phyloP scores from a whole-genome alignment of 108 stramenopile species.

The Cyclotella atomus region DNA sequence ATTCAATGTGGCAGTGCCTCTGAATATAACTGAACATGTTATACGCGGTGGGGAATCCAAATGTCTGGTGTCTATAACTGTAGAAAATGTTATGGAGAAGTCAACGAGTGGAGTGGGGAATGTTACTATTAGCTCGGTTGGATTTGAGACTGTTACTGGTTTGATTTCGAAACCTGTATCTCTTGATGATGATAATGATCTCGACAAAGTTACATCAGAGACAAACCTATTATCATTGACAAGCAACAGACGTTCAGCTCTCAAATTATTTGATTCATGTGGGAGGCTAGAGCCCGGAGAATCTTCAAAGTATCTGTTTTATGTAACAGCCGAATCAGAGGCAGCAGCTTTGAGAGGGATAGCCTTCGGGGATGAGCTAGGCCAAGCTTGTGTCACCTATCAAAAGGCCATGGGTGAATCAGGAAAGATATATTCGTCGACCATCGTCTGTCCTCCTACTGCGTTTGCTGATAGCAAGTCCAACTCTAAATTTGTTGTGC shows the following conservation, averaged over 20 bases:
- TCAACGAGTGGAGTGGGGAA: slow-evolving; percentile 22
- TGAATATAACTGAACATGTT: slow-evolving; percentile 52
- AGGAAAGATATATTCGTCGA: slow-evolving; percentile 61
- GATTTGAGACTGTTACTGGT: slow-evolving; percentile 62
- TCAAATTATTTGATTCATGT: slow-evolving; percentile 61
- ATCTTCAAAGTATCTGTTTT: slow-evolving; percentile 68
- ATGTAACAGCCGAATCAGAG: slow-evolving; percentile 54
- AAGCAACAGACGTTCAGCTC: slow-evolving; percentile 10
- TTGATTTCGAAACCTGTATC: slow-evolving; percentile 54
- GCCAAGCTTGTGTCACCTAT: slow-evolving; percentile 72
- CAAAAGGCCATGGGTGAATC: slow-evolving; percentile 82
- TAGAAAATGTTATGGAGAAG: slow-evolving; percentile 65
- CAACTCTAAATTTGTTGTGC: slow-evolving; percentile 63
- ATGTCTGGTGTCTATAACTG: slow-evolving; percentile 65
- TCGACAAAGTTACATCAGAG: slow-evolving; percentile 8
- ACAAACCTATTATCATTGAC: neutral
- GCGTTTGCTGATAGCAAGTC: slow-evolving; percentile 6
- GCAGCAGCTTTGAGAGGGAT: slow-evolving; percentile 60
- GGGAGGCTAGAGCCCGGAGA: slow-evolving; percentile 71
- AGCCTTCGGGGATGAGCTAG: slow-evolving; percentile 78
- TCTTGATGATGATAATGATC: slow-evolving; percentile 8
- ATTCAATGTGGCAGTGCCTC: slow-evolving; percentile 77
- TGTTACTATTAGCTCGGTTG: slow-evolving; percentile 57
- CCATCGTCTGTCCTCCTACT: slow-evolving; percentile 63
- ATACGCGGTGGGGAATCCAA: slow-evolving; percentile 60